Conservation (phyloP, 2,329 filamentous ascomycete species). For the Dactylellina drechsleri region DNA sequence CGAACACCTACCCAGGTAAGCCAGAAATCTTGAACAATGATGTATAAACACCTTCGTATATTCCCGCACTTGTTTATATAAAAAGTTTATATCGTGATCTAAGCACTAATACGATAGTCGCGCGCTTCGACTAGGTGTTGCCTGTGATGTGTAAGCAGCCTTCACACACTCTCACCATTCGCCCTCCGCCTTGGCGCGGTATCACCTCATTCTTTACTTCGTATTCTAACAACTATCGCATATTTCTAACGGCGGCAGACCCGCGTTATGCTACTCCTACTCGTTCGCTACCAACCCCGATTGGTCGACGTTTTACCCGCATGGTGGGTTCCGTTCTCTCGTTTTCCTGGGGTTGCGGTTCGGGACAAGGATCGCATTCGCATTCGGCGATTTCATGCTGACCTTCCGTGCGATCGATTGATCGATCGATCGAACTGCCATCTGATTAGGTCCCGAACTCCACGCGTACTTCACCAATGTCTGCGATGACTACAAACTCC, state of each 20-base stretch:
- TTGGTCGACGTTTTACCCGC: constrained; percentile 66
- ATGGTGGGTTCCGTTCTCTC: constrained; percentile 13
- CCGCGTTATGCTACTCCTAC: constrained; percentile 69
- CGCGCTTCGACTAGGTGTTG: constrained; percentile 59
- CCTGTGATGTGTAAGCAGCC: constrained; percentile 67
- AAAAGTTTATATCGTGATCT: neutral
- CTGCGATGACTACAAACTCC: constrained; percentile 66
- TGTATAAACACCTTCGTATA: neutral
- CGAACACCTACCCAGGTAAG: constrained; percentile 71
- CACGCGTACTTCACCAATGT: constrained; percentile 67
- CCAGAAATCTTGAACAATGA: neutral
- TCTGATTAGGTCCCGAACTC: constrained; percentile 64
- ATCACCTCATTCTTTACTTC: no score
- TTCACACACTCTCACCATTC: neutral
- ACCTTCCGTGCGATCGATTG: no score
- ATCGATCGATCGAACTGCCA: neutral
- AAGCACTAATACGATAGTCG: no score
- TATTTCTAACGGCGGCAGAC: constrained; percentile 61
- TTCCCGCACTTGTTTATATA: neutral
- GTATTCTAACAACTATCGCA: constrained; percentile 5
- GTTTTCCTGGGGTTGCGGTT: no score
- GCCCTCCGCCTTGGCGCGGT: constrained; percentile 52
- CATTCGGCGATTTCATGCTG: neutral
- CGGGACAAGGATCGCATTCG: neutral
- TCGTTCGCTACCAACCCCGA: constrained; percentile 67